Conservation (phyloP, 805 yeast genomes). For the Myxozyma neotropica region DNA sequence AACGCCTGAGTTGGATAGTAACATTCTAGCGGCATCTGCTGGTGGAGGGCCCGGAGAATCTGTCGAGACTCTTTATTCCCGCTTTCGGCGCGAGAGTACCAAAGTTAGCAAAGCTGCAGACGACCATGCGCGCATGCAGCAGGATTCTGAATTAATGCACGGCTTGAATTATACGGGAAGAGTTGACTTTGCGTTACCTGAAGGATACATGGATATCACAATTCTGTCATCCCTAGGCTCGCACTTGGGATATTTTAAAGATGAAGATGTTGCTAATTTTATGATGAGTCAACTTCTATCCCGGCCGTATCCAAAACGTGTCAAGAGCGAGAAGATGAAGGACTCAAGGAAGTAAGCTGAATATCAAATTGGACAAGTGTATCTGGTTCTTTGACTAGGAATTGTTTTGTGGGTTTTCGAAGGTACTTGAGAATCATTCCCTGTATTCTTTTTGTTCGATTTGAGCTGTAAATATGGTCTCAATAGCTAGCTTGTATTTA, state of each 20-base stretch:
- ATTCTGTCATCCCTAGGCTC: slow-evolving; percentile 79
- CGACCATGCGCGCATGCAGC: slow-evolving; percentile 20
- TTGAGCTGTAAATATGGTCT: neutral
- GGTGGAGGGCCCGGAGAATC: neutral
- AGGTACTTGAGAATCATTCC: too few species aligned
- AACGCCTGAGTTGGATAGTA: neutral
- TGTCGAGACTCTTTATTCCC: slow-evolving; percentile 29
- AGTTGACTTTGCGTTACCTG: slow-evolving; percentile 77
- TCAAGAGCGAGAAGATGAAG: slow-evolving; percentile 29
- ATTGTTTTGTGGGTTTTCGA: too few species aligned
- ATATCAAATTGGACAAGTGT: too few species aligned
- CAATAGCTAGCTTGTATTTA: too few species aligned
- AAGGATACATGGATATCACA: slow-evolving; percentile 77
- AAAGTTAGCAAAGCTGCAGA: slow-evolving; percentile 25
- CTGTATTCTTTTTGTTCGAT: neutral
- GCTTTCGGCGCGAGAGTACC: slow-evolving; percentile 23
- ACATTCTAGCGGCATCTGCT: neutral
- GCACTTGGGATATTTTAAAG: slow-evolving; percentile 87
- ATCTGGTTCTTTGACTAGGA: too few species aligned
- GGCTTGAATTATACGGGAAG: slow-evolving; percentile 71
- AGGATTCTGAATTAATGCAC: slow-evolving; percentile 44
- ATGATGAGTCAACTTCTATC: slow-evolving; percentile 59
- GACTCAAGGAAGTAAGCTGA: too few species aligned
- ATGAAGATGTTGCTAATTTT: slow-evolving; percentile 79
- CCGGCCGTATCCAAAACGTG: slow-evolving; percentile 28